Evolutionary conservation across 495 filamentous ascomycete species (phyloP).

Genomic region (Neurospora discreta): DNA sequence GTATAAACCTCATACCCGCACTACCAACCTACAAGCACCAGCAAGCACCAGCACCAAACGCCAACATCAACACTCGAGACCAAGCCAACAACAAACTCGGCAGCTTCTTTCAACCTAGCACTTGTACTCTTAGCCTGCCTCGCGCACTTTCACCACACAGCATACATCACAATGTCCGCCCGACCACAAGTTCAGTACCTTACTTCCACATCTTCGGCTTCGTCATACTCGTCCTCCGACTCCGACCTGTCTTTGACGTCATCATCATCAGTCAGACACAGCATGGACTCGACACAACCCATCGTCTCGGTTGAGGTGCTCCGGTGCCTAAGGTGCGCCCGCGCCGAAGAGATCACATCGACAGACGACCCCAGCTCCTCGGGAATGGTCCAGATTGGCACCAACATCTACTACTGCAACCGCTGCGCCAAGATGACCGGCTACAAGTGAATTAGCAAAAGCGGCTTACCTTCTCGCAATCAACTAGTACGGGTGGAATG

Average conservation of each 20-base stretch:
- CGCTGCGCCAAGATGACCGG: conserved; percentile 64
- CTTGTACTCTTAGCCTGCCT: background rate
- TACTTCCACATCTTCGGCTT: conserved; percentile 27
- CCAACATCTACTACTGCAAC: conserved; percentile 71
- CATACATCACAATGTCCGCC: conserved; percentile 24
- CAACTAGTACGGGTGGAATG: background rate
- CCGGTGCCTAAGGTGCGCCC: conserved; percentile 45
- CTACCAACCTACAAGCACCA: background rate
- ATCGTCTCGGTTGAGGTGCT: conserved; percentile 39
- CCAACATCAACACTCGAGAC: background rate
- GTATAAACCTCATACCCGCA: background rate
- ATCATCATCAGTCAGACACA: conserved; percentile 16
- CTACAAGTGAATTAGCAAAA: conserved; percentile 42
- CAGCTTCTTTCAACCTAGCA: background rate
- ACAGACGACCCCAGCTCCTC: conserved; percentile 40
- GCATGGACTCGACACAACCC: conserved; percentile 34
- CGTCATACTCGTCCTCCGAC: conserved; percentile 30
- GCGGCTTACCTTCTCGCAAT: background rate
- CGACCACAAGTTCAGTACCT: conserved; percentile 27
- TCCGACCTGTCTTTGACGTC: conserved; percentile 25
- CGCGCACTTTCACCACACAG: background rate
- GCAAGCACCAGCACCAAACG: background rate
- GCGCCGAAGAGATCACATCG: conserved; percentile 41
- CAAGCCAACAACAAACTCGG: background rate
- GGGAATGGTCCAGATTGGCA: conserved; percentile 58